A percentile compares a stretch with the other conserved stretches of the same genome.
Conservation (phyloP, 1,284 basidiomycete species). For the Cryptococcus floricola region DNA sequence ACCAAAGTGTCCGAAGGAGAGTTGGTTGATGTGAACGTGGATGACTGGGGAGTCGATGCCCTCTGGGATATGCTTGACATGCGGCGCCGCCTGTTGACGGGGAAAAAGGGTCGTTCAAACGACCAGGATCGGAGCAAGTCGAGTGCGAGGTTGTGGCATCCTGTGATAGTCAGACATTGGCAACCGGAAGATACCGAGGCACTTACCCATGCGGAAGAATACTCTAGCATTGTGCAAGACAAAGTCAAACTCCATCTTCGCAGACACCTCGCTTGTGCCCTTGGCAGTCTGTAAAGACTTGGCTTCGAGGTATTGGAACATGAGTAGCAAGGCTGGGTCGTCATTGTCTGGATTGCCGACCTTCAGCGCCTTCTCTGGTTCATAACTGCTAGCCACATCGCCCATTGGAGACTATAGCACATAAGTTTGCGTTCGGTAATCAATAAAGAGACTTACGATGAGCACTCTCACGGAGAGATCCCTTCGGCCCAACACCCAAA, state of each 20-base stretch:
- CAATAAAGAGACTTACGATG: conserved; percentile 27
- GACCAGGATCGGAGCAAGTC: conserved; percentile 84
- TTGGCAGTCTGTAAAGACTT: conserved; percentile 88
- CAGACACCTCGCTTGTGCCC: conserved; percentile 83
- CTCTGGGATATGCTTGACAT: conserved; percentile 6
- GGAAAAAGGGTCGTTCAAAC: conserved; percentile 67
- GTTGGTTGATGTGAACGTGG: conserved; percentile 44
- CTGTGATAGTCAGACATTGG: conserved; percentile 50
- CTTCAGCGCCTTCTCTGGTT: conserved; percentile 41
- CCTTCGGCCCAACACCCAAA: conserved; percentile 79
- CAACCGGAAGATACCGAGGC: background rate
- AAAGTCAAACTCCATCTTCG: conserved; percentile 83
- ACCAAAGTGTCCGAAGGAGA: conserved; percentile 24
- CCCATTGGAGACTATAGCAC: conserved; percentile 34
- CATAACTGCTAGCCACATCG: conserved; percentile 31
- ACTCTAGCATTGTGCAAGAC: conserved; percentile 87
- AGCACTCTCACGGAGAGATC: conserved; percentile 67
- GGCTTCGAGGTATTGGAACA: conserved; percentile 83
- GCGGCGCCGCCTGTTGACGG: conserved; percentile 33
- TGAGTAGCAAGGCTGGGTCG: conserved; percentile 79
- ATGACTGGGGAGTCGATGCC: conserved; percentile 25
- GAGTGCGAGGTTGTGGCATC: conserved; percentile 85
- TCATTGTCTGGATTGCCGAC: conserved; percentile 85
- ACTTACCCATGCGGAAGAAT: conserved; percentile 84
- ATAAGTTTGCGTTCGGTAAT: background rate